Percentiles rank a stretch among this genome's conserved stretches.
Evolutionary conservation across 2,329 filamentous ascomycete species (phyloP).

Genomic region (Cryphonectria naterciae): DNA sequence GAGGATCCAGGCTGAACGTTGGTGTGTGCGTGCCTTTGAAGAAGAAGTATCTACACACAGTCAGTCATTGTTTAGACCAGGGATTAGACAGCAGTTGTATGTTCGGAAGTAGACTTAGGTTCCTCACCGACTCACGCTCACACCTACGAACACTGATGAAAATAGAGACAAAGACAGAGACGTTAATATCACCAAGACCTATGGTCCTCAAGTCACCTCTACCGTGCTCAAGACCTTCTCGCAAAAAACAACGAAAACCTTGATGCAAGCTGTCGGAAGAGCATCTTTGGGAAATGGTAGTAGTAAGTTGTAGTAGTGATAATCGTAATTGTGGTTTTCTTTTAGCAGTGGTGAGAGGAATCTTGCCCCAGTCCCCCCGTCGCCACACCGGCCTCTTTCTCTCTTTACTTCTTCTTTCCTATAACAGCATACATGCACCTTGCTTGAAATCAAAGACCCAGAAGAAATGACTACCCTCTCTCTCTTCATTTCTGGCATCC

Average conservation of each 20-base stretch:
- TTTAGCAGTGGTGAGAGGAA: background rate
- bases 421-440: conserved; percentile 20
- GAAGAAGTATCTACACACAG: background rate
- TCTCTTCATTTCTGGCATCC: background rate
- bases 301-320: background rate
- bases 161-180: conserved; percentile 6
- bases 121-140: conserved; percentile 4
- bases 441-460: background rate
- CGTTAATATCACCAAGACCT: conserved; percentile 13
- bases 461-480: background rate
- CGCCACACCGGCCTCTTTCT: background rate
- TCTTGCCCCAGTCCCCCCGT: conserved; percentile 12
- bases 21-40: conserved; percentile 7
- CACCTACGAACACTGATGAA: conserved; percentile 18
- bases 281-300: background rate
- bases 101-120: conserved; percentile 14
- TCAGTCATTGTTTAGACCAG: conserved; percentile 4
- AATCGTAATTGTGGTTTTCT: background rate
- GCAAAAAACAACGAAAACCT: background rate
- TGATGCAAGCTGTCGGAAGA: background rate
- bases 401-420: background rate
- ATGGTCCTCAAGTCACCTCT: background rate
- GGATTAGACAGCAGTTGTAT: conserved; percentile 8
- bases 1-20: background rate
- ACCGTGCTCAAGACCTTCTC: background rate